Evolutionary conservation across 176 grass and related monocot genomes (phyloP).

Genomic region (Rhynchospora breviuscula): DNA sequence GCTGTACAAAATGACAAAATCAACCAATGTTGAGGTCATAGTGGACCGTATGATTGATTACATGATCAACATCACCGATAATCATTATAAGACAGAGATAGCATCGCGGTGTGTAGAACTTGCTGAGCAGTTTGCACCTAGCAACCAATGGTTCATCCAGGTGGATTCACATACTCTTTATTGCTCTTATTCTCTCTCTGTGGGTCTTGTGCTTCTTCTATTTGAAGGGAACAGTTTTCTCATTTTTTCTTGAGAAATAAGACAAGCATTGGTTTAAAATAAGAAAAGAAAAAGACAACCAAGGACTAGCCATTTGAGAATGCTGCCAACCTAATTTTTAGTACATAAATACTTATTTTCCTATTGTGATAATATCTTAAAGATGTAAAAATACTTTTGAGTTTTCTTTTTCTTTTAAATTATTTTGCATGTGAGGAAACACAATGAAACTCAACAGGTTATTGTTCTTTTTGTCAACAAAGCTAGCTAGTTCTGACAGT

Average conservation of each 20-base stretch:
- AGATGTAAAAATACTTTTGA: background rate
- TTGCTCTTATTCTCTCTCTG: conserved; percentile 5
- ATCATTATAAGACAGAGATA: conserved; percentile 97
- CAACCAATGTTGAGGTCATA: conserved; percentile 98
- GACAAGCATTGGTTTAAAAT: background rate
- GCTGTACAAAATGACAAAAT: conserved; percentile 99
- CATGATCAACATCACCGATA: conserved; percentile 91
- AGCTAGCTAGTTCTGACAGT: background rate
- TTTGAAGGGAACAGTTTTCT: background rate
- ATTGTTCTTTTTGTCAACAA: background rate
- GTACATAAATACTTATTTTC: background rate
- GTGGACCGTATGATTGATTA: conserved; percentile 99
- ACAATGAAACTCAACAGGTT: background rate
- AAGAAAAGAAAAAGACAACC: background rate
- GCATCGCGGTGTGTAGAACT: conserved; percentile 99
- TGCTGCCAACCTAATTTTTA: background rate
- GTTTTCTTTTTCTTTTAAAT: background rate
- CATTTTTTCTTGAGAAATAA: background rate
- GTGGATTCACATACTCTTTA: conserved; percentile 19
- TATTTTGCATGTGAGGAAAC: background rate
- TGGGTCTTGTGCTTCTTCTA: background rate
- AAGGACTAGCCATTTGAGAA: background rate
- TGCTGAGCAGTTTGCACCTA: conserved; percentile 97
- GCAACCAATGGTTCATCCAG: conserved; percentile 99
- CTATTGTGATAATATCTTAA: background rate